Percentiles rank a stretch among this genome's conserved stretches.
These are phyloP conservation scores for Stentor coeruleus DNA, from an alignment of 73 alveolate genomes.

Conservation along the genomic window DNA sequence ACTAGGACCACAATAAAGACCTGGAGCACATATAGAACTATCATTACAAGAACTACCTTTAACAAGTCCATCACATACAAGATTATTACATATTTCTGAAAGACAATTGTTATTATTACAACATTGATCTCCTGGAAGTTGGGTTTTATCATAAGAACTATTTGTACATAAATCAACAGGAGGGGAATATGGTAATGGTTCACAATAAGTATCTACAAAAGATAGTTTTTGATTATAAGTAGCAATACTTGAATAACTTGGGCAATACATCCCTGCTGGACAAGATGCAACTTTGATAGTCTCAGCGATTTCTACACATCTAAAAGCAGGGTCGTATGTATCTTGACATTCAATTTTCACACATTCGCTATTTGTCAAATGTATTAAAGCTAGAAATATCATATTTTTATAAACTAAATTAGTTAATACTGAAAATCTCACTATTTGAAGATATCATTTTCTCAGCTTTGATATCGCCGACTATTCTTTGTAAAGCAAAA, in stretches of 20 bases:
- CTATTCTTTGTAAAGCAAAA: slow-evolving; percentile 4
- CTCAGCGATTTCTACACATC: not conserved
- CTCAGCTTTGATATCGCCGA: slow-evolving; percentile 17
- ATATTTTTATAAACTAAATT: no score
- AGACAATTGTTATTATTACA: not conserved
- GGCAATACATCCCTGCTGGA: slow-evolving; percentile 2
- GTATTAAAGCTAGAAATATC: not conserved
- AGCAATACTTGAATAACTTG: not conserved
- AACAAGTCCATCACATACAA: not conserved
- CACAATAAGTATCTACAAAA: not conserved
- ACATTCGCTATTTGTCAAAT: not conserved
- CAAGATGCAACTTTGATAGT: not conserved
- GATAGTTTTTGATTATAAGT: not conserved
- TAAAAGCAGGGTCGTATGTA: not conserved
- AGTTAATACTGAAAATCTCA: no score
- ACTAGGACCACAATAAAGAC: not conserved
- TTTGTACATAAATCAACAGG: not conserved
- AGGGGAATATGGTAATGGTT: not conserved
- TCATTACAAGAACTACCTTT: not conserved
- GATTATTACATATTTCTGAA: not conserved
- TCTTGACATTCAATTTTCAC: not conserved
- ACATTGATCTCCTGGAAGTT: not conserved
- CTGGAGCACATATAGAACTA: not conserved
- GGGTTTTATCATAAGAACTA: not conserved
- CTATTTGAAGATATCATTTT: no score